Percentiles rank a stretch among this genome's conserved stretches.
phyloP scores from a whole-genome alignment of 345 rosid genomes.

The Sapria himalayana region DNA sequence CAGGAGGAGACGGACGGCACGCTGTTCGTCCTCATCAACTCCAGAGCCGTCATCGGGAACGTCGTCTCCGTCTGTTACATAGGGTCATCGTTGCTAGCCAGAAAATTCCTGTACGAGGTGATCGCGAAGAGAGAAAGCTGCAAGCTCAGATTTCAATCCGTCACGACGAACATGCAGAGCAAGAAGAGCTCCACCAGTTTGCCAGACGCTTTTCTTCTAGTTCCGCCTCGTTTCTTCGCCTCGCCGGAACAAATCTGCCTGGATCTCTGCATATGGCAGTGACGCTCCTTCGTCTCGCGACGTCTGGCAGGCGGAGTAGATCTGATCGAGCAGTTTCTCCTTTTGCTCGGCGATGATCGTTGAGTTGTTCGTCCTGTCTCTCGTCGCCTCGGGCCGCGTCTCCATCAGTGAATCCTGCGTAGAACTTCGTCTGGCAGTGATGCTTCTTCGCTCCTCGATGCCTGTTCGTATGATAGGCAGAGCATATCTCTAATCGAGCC shows the following conservation, averaged over 20 bases:
- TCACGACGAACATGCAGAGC: neutral
- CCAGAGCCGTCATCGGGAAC: constrained; percentile 5
- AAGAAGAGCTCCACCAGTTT: neutral
- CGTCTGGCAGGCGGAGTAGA: too few species aligned
- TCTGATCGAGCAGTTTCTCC: too few species aligned
- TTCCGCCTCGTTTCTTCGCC: constrained; percentile 1
- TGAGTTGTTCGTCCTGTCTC: too few species aligned
- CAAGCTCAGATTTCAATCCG: constrained; percentile 1
- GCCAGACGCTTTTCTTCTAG: neutral
- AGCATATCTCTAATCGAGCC: too few species aligned
- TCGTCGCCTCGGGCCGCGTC: too few species aligned
- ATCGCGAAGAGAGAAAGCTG: neutral
- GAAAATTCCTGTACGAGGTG: neutral
- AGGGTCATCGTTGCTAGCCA: constrained; percentile 6
- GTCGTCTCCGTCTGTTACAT: constrained; percentile 8
- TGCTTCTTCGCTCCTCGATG: too few species aligned
- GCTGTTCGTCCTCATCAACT: constrained; percentile 12
- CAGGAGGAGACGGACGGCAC: constrained; percentile 6
- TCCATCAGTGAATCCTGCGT: too few species aligned
- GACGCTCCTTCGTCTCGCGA: too few species aligned
- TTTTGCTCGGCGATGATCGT: too few species aligned
- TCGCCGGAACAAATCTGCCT: neutral
- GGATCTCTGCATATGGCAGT: neutral
- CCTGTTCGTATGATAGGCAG: too few species aligned
- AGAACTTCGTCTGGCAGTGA: too few species aligned